These are phyloP conservation scores for Quambalaria eucalypti DNA, from an alignment of 1,284 basidiomycete species.

Conservation along the genomic window DNA sequence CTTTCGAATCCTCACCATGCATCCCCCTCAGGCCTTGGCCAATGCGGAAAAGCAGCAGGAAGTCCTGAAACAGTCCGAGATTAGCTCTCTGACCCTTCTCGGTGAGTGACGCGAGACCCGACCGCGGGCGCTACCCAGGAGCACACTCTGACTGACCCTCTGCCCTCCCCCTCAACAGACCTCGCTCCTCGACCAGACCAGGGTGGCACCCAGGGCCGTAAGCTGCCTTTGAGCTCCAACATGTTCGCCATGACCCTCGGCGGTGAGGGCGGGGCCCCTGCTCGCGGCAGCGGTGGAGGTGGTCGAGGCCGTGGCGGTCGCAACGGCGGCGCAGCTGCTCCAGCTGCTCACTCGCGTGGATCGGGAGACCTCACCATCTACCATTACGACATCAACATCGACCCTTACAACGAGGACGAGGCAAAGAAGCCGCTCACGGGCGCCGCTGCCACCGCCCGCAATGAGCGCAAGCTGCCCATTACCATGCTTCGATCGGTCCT, in stretches of 20 bases:
- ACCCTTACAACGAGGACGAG: constrained; percentile 5
- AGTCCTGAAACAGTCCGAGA: too few species aligned
- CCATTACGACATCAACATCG: constrained; percentile 21
- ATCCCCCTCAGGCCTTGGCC: too few species aligned
- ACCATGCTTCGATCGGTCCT: constrained; percentile 11
- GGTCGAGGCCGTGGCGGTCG: not conserved
- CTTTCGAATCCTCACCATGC: too few species aligned
- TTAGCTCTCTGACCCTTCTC: not conserved
- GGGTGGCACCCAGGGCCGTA: constrained; percentile 19
- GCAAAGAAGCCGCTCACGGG: not conserved
- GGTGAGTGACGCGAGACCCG: not conserved
- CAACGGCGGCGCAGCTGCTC: not conserved
- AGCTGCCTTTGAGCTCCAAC: constrained; percentile 13
- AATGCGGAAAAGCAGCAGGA: too few species aligned
- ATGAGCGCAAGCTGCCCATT: constrained; percentile 8
- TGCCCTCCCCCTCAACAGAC: not conserved
- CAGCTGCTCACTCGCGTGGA: not conserved
- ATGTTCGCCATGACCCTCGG: constrained; percentile 7
- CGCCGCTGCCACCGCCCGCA: not conserved
- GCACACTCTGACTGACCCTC: not conserved
- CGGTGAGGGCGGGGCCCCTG: not conserved
- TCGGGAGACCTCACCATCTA: constrained; percentile 3
- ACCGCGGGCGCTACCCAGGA: not conserved
- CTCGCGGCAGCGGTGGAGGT: not conserved
- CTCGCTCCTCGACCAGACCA: constrained; percentile 17